phyloP scores from a whole-genome alignment of 495 filamentous ascomycete species.

The Geopyxis carbonaria region DNA sequence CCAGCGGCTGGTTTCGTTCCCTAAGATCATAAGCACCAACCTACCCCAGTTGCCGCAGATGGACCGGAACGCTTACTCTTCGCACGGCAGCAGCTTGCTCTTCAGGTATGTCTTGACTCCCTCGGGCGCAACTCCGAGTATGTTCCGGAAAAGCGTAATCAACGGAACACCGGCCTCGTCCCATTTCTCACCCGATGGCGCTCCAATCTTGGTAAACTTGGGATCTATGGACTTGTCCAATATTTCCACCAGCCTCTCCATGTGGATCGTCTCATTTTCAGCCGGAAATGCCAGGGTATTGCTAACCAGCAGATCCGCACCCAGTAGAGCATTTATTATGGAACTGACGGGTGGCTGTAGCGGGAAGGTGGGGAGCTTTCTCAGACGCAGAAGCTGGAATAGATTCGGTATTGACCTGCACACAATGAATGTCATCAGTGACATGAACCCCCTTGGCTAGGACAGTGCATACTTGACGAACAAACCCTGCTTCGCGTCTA shows the following conservation, averaged over 20 bases:
- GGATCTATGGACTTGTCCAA: conserved; percentile 35
- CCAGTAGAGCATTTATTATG: conserved; percentile 65
- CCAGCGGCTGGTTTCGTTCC: conserved; percentile 65
- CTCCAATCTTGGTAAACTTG: conserved; percentile 13
- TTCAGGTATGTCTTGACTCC: conserved; percentile 46
- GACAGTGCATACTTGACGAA: not conserved
- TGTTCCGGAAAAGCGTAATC: conserved; percentile 47
- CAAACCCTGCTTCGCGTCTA: too few species aligned
- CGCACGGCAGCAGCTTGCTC: conserved; percentile 54
- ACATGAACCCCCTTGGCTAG: not conserved
- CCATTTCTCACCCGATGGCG: conserved; percentile 35
- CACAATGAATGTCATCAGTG: not conserved
- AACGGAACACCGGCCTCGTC: conserved; percentile 54
- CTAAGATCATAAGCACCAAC: conserved; percentile 11
- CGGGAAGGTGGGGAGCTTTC: conserved; percentile 38
- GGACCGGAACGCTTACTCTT: conserved; percentile 25
- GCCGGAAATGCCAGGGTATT: conserved; percentile 43
- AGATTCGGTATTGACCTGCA: conserved; percentile 47
- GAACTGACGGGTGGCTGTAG: conserved; percentile 43
- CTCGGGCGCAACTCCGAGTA: conserved; percentile 58
- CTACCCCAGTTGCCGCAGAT: not conserved
- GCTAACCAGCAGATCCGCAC: conserved; percentile 43
- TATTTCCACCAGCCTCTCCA: conserved; percentile 55
- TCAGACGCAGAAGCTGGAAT: conserved; percentile 48
- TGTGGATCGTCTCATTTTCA: conserved; percentile 39